Percentiles rank a stretch among this genome's conserved stretches.
Conservation (phyloP, 208 protist species). For the Leishmania gerbilli region DNA sequence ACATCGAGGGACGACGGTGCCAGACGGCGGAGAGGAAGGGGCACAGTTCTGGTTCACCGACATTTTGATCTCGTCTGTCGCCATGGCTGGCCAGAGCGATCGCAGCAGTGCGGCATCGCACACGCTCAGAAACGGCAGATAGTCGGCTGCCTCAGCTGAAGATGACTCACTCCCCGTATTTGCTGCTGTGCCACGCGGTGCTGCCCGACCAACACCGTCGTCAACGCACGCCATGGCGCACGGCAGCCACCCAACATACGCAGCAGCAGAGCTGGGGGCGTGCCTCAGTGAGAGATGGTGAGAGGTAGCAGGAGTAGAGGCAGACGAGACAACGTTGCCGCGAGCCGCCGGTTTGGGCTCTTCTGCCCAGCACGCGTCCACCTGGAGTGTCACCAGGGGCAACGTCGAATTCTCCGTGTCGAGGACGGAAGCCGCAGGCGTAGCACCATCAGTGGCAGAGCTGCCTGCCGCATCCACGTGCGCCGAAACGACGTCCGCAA, state of each 20-base stretch:
- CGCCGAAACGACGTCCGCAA: slow-evolving; percentile 1
- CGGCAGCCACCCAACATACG: neutral
- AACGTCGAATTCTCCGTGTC: slow-evolving; percentile 2
- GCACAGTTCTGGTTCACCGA: neutral
- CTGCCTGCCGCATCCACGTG: neutral
- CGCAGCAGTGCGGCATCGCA: slow-evolving; percentile 17
- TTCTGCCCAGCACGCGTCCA: slow-evolving; percentile 2
- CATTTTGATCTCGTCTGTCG: neutral
- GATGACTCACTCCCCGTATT: neutral
- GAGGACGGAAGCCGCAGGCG: neutral
- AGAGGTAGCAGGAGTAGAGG: neutral
- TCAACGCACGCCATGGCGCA: neutral
- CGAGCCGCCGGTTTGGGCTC: neutral
- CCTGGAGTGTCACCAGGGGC: neutral
- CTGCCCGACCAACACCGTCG: neutral
- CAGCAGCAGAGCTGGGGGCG: neutral
- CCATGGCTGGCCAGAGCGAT: slow-evolving; percentile 7
- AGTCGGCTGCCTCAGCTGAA: neutral
- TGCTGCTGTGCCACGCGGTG: neutral
- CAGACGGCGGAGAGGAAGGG: neutral
- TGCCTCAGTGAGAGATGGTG: neutral
- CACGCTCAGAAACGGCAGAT: slow-evolving; percentile 6
- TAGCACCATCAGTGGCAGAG: neutral
- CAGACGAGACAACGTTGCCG: neutral
- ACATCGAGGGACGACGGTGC: neutral